phyloP scores from a whole-genome alignment of 768 basidiomycete genomes.

The Cantharellus cinnabarinus region DNA sequence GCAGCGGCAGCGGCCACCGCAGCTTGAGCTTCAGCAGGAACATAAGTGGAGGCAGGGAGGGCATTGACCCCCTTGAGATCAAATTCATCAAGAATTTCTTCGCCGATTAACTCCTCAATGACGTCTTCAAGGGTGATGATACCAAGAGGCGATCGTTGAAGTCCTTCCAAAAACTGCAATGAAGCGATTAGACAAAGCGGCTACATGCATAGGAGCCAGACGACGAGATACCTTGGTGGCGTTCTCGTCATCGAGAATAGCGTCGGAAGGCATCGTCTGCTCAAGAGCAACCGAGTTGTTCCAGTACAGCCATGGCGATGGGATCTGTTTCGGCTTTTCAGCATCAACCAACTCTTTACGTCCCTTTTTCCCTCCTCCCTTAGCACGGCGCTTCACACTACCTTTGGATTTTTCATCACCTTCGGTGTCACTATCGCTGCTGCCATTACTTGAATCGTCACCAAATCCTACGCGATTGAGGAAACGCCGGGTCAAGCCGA shows the following conservation, averaged over 20 bases:
- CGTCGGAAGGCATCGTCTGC: constrained; percentile 79
- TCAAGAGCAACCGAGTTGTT: constrained; percentile 26
- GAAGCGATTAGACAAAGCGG: not conserved
- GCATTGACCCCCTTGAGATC: constrained; percentile 39
- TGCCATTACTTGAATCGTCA: constrained; percentile 19
- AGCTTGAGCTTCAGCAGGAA: constrained; percentile 15
- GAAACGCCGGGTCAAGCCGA: constrained; percentile 57
- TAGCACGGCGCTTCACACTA: constrained; percentile 6
- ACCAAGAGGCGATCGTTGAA: constrained; percentile 75
- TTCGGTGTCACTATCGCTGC: constrained; percentile 26
- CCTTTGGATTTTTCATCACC: constrained; percentile 15
- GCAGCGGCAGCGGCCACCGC: constrained; percentile 3
- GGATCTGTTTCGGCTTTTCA: not conserved
- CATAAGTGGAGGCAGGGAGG: constrained; percentile 23
- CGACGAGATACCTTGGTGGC: constrained; percentile 39
- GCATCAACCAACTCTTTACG: not conserved
- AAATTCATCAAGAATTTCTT: constrained; percentile 86
- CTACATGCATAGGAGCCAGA: not conserved
- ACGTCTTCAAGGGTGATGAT: constrained; percentile 90
- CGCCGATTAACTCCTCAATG: constrained; percentile 80
- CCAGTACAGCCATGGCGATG: constrained; percentile 13
- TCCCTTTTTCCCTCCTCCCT: constrained; percentile 11
- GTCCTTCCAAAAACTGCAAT: constrained; percentile 52
- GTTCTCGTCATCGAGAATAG: constrained; percentile 51
- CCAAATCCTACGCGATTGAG: constrained; percentile 56